Evolutionary conservation across 2,329 filamentous ascomycete species (phyloP), one percentile per base, ranked within the genome.

Genomic region (Claviceps purpurea): DNA sequence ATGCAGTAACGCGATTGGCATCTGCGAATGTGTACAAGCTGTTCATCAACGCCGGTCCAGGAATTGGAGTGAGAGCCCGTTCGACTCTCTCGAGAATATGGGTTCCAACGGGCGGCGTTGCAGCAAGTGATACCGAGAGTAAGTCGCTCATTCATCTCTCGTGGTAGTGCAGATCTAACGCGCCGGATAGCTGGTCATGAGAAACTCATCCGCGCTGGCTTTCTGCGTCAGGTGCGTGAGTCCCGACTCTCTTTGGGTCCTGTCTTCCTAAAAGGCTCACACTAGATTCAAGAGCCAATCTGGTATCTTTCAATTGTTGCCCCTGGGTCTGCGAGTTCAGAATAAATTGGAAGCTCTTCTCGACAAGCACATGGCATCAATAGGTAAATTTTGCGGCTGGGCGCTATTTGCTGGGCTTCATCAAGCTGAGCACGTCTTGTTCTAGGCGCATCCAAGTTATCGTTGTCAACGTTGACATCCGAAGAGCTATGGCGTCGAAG

Each of bases 271-370:
- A 18, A 3, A 20, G 50, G 22, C 26, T 52, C 14, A 51, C 16
- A 6, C n/a, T 8, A 2, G 16, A 20, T 37, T n/a, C 11, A 49
- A 89, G 81, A 84, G 89, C 20, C 86, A 95, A 64, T 81, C 90
- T 7, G 93, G 93, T 30, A 81, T 97, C 39, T 98, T 96, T 61
- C 93, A 98, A 62, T 76, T 95, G 63, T 75, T 98, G 1, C 93
- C 93, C 0, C 70, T 98, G 0, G 93, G 93, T 0, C 75, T 89
- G 34, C 79, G 89, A 30, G 88, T 97, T 0, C 89, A 95, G 61
- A 79, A 89, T 50, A 98, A 97, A 66, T 73, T 97, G 34, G 89
- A 96, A 63, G 70, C 71, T 11, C 70, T 97, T 11, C 85, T 98
- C 58, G 90, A 96, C 64, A 87, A 85, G 63, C 82, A 96, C 64